A percentile compares a stretch with the other conserved stretches of the same genome.
Conservation (phyloP, 2,329 filamentous ascomycete genomes). For the Diaporthe sp. region DNA sequence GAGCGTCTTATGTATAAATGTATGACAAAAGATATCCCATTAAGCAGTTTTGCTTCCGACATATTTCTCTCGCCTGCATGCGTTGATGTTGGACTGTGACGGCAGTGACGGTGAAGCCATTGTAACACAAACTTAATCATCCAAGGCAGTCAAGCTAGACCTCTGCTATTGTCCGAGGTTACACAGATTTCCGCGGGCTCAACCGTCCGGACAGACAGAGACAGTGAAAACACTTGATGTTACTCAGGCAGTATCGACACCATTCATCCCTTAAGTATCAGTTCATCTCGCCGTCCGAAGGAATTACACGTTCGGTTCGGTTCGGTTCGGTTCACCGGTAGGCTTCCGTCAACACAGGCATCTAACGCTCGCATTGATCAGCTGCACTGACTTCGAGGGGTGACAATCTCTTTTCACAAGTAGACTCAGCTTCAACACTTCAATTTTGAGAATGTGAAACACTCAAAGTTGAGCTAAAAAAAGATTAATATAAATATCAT, state of each 20-base stretch:
- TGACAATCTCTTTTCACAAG: not conserved
- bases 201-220: too few species aligned
- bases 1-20: conserved; percentile 38
- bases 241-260: not conserved
- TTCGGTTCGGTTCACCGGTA: too few species aligned
- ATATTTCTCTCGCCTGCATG: not conserved
- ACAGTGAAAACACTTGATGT: too few species aligned
- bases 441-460: too few species aligned
- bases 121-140: not conserved
- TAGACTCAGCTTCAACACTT: not conserved
- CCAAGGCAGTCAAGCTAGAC: not conserved
- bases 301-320: not conserved
- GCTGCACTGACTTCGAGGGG: not conserved
- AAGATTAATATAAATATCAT: too few species aligned
- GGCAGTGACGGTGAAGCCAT: not conserved
- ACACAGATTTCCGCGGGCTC: not conserved
- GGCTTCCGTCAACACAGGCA: not conserved
- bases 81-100: not conserved
- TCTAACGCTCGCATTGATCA: not conserved
- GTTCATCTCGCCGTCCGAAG: too few species aligned
- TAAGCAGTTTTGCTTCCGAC: conserved; percentile 19
- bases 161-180: not conserved
- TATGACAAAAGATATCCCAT: conserved; percentile 39
- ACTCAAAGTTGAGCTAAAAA: too few species aligned
- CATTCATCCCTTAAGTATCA: too few species aligned